These are phyloP conservation scores for Eucalyptus albens DNA, from an alignment of 345 rosid species.

Conservation along the genomic window DNA sequence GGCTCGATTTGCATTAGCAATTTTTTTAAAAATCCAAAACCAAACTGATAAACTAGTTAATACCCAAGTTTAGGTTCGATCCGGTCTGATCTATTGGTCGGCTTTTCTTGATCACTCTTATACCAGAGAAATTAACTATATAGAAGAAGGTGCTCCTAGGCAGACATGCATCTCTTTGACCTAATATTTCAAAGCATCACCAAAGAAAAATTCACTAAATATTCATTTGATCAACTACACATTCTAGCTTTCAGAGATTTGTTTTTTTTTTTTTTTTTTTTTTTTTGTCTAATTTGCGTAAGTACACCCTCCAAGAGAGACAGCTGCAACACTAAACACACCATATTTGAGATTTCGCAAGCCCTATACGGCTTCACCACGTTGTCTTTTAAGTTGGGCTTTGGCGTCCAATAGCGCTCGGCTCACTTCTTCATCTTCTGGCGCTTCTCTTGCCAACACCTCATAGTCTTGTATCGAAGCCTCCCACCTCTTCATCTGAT, in stretches of 20 bases:
- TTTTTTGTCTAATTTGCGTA: neutral
- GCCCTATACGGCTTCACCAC: neutral
- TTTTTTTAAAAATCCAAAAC: neutral
- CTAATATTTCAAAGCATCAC: neutral
- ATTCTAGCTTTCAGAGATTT: neutral
- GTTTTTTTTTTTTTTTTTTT: neutral
- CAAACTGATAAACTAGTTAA: neutral
- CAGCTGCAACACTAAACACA: neutral
- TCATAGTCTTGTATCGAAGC: constrained; percentile 69
- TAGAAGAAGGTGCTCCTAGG: neutral
- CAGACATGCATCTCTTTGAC: neutral
- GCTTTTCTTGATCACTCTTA: neutral
- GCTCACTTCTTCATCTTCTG: constrained; percentile 54
- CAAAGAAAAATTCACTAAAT: neutral
- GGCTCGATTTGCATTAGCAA: neutral
- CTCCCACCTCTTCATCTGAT: constrained; percentile 74
- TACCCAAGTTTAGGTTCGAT: neutral
- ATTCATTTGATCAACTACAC: neutral
- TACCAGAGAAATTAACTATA: neutral
- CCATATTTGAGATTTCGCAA: neutral
- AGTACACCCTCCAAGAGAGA: neutral
- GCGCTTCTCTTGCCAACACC: constrained; percentile 47
- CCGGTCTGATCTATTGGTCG: neutral
- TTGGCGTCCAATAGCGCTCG: constrained; percentile 44
- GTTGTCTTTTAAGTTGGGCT: constrained; percentile 21